Evolutionary conservation across 2,329 filamentous ascomycete species (phyloP).

Genomic region (Ceratocystis variospora): DNA sequence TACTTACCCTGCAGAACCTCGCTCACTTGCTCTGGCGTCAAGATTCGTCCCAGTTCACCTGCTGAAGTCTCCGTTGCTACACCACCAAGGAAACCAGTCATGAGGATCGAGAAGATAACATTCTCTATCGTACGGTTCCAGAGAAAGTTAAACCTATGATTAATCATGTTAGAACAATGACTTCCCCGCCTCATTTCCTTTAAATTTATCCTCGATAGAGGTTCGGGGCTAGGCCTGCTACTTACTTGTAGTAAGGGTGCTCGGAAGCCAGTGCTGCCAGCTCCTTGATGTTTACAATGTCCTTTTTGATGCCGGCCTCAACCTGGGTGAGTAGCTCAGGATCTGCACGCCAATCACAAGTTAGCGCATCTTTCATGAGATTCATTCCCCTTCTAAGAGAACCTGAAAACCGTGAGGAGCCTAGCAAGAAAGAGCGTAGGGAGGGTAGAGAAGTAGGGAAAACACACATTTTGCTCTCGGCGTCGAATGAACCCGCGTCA

Average conservation of each 20-base stretch:
- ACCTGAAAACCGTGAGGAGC: too few relatives aligned
- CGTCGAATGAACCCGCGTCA: constrained; percentile 59
- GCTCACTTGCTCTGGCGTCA: constrained; percentile 82
- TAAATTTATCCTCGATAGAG: too few relatives aligned
- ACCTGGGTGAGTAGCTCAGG: constrained; percentile 54
- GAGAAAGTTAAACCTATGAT: constrained; percentile 58
- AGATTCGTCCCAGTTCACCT: constrained; percentile 48
- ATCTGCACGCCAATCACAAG: constrained; percentile 35
- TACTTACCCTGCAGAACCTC: constrained; percentile 54
- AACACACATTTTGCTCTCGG: constrained; percentile 44
- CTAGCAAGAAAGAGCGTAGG: too few relatives aligned
- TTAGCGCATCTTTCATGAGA: background rate
- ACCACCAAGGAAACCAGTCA: constrained; percentile 66
- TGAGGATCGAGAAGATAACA: constrained; percentile 45
- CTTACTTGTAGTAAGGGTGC: constrained; percentile 90
- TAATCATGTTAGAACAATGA: background rate
- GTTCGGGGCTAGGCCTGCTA: background rate
- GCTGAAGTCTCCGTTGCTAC: constrained; percentile 40
- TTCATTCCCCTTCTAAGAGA: too few relatives aligned
- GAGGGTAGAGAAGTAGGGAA: background rate
- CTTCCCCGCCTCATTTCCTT: background rate
- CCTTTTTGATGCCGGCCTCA: constrained; percentile 55
- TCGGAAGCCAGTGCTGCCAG: constrained; percentile 62
- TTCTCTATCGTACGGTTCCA: constrained; percentile 80
- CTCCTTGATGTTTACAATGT: constrained; percentile 56